Evolutionary conservation across 768 basidiomycete genomes (phyloP).

Genomic region (Lactarius pseudohatsudake): DNA sequence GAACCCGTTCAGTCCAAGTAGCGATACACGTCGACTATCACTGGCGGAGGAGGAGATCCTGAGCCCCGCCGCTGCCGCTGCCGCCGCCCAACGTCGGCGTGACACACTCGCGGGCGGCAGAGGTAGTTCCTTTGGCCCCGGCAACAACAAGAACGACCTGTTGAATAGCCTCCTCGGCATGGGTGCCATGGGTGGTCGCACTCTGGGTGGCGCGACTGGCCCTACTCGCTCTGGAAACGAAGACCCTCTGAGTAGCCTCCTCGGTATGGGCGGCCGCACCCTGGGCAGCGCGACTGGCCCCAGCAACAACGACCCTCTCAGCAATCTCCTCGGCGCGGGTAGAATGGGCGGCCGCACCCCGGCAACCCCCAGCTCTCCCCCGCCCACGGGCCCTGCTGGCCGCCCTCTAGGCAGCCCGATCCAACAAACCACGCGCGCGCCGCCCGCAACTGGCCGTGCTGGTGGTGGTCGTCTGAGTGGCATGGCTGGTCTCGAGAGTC

Average conservation of each 20-base stretch:
- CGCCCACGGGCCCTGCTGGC: neutral
- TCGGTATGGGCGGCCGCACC: neutral
- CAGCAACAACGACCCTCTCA: neutral
- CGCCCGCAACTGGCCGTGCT: neutral
- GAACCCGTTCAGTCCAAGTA: neutral
- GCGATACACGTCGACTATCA: neutral
- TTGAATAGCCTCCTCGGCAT: neutral
- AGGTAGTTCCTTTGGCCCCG: neutral
- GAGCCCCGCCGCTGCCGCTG: constrained; percentile 16
- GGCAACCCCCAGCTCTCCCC: neutral
- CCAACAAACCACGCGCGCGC: neutral
- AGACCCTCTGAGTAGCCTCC: neutral
- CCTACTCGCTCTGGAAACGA: neutral
- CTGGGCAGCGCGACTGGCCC: neutral
- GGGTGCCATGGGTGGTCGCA: constrained; percentile 3
- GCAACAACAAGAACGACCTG: neutral
- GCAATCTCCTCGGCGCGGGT: neutral
- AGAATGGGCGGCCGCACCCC: neutral
- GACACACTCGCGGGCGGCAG: neutral
- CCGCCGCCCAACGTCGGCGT: constrained; percentile 6
- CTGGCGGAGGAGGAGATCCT: constrained; percentile 11
- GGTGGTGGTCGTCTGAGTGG: constrained; percentile 2
- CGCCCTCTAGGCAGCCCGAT: constrained; percentile 1
- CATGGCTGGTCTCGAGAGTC: neutral
- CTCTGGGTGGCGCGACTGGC: neutral